These are phyloP conservation scores for Lepidium campestre DNA, from an alignment of 441 rosid species.

Conservation along the genomic window DNA sequence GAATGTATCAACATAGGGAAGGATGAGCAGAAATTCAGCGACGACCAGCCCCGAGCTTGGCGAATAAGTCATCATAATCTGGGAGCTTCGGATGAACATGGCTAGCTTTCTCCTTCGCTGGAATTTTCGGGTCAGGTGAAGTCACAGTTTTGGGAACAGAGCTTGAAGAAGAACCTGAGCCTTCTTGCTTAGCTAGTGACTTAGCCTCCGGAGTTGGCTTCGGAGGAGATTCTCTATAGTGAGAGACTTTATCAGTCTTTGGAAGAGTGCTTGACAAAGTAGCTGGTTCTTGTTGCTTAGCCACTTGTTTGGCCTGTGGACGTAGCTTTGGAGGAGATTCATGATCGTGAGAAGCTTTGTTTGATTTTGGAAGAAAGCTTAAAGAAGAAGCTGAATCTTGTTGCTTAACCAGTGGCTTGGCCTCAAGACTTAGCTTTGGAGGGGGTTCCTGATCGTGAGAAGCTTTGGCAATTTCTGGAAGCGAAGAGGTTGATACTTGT, in stretches of 20 bases:
- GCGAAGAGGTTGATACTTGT: conserved; percentile 2
- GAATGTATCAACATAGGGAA: conserved; percentile 5
- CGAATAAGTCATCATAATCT: conserved; percentile 56
- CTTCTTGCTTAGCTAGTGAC: conserved; percentile 7
- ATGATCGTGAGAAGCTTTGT: conserved; percentile 21
- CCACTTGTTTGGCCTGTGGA: neutral
- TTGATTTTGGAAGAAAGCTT: neutral
- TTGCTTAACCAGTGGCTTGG: neutral
- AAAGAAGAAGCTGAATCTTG: neutral
- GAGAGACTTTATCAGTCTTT: conserved; percentile 5
- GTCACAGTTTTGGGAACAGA: conserved; percentile 7
- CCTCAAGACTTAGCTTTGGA: conserved; percentile 12
- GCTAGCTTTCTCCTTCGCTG: conserved; percentile 43
- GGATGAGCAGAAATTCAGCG: conserved; percentile 28
- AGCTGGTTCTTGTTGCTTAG: conserved; percentile 8
- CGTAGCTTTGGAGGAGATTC: conserved; percentile 16
- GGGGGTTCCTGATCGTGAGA: conserved; percentile 28
- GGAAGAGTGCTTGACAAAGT: neutral
- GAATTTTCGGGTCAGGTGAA: conserved; percentile 24
- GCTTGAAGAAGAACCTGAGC: conserved; percentile 15
- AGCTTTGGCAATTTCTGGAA: neutral
- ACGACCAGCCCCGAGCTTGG: conserved; percentile 55
- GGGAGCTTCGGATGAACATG: conserved; percentile 98
- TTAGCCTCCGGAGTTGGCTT: conserved; percentile 20
- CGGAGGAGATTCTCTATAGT: conserved; percentile 30